Conservation (phyloP, 1,284 basidiomycete species). For the Cystobasidiaceae sp. region DNA sequence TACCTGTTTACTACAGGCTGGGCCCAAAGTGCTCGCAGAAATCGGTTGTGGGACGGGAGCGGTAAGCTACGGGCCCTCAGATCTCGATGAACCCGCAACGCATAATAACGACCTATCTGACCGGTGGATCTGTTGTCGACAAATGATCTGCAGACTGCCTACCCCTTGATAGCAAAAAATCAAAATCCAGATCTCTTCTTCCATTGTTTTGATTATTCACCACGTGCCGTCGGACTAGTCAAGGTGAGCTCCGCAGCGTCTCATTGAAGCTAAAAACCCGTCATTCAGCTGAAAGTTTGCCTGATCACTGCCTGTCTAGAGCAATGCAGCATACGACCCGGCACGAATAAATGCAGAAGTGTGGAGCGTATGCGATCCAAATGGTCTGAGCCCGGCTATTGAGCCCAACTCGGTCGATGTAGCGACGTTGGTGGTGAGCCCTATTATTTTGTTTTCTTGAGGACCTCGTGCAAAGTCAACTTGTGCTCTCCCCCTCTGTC, state of each 20-base stretch:
- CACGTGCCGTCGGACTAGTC: slow-evolving; percentile 84
- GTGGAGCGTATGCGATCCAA: slow-evolving; percentile 77
- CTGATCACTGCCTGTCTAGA: slow-evolving; percentile 50
- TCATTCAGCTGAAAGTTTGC: slow-evolving; percentile 32
- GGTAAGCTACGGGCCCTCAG: slow-evolving; percentile 22
- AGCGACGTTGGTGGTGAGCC: slow-evolving; percentile 65
- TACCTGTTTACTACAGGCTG: slow-evolving; percentile 58
- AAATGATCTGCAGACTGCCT: slow-evolving; percentile 73
- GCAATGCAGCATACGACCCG: slow-evolving; percentile 64
- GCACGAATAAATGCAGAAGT: slow-evolving; percentile 71
- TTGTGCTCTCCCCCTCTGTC: too few relatives aligned
- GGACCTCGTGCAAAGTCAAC: too few relatives aligned
- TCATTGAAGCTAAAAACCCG: too few relatives aligned
- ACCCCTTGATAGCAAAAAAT: slow-evolving; percentile 77
- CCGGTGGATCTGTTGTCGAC: neutral
- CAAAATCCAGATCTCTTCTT: slow-evolving; percentile 69
- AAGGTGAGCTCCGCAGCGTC: slow-evolving; percentile 53
- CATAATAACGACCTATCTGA: neutral
- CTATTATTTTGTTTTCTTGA: neutral
- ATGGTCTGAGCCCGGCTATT: slow-evolving; percentile 61
- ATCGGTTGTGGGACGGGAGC: slow-evolving; percentile 73
- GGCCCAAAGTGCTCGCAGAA: slow-evolving; percentile 54
- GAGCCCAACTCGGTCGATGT: slow-evolving; percentile 67
- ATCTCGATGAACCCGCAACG: too few relatives aligned
- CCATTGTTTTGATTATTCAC: slow-evolving; percentile 85